A percentile compares a stretch with the other conserved stretches of the same genome.
Evolutionary conservation across 768 basidiomycete species (phyloP).

Genomic region (Boletus bicolor): DNA sequence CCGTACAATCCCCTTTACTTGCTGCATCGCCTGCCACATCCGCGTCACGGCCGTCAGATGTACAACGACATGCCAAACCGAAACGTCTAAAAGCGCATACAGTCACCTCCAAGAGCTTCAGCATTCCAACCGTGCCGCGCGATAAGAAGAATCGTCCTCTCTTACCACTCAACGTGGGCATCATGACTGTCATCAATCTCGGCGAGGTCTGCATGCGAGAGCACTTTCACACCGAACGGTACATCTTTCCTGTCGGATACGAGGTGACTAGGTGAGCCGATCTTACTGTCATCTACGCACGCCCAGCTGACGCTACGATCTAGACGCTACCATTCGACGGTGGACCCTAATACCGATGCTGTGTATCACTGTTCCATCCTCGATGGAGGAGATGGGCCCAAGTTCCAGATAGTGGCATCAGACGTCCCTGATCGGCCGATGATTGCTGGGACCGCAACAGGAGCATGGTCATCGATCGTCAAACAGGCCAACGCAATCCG

Average conservation of each 20-base stretch:
- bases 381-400: constrained; percentile 81
- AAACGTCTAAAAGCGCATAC: constrained; percentile 80
- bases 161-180: constrained; percentile 78
- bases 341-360: constrained; percentile 62
- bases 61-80: constrained; percentile 54
- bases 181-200: constrained; percentile 76
- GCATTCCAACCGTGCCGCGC: constrained; percentile 76
- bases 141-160: constrained; percentile 68
- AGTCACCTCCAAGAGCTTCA: constrained; percentile 71
- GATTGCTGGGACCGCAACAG: constrained; percentile 83
- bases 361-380: constrained; percentile 82
- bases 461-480: constrained; percentile 83
- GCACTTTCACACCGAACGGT: constrained; percentile 84
- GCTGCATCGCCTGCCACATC: constrained; percentile 16
- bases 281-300: neutral
- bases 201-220: constrained; percentile 79
- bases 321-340: constrained; percentile 77
- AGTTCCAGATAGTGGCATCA: constrained; percentile 77
- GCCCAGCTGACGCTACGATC: constrained; percentile 2
- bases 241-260: constrained; percentile 87
- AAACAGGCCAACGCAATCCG: constrained; percentile 79
- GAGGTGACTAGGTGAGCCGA: constrained; percentile 66
- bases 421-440: constrained; percentile 70
- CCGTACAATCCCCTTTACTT: constrained; percentile 22
- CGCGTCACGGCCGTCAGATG: constrained; percentile 26